phyloP scores from a whole-genome alignment of 2,329 filamentous ascomycete species.

The Hymenoscyphus salicellus region DNA sequence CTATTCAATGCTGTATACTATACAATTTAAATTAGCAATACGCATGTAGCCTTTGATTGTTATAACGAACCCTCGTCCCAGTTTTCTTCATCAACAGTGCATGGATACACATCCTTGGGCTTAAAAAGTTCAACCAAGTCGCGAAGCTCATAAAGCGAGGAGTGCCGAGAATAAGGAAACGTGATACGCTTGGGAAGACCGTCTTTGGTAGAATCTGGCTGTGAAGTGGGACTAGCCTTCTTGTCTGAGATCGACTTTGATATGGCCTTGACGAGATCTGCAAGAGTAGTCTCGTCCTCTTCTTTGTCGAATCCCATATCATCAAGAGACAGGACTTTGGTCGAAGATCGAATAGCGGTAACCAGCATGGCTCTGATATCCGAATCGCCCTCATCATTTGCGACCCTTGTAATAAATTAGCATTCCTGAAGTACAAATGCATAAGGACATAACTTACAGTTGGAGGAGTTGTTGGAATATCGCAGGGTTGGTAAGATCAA shows the following conservation, averaged over 20 bases:
- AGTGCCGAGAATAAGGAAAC: constrained; percentile 88
- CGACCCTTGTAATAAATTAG: neutral
- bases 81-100: constrained; percentile 61
- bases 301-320: constrained; percentile 22
- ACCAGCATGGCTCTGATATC: constrained; percentile 29
- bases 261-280: constrained; percentile 29
- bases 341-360: constrained; percentile 22
- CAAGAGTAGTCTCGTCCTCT: constrained; percentile 24
- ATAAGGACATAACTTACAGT: constrained; percentile 42
- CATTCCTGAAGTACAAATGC: constrained; percentile 3
- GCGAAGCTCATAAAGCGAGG: constrained; percentile 78
- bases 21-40: neutral
- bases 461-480: constrained; percentile 52
- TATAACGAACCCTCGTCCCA: constrained; percentile 55
- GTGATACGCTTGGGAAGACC: constrained; percentile 40
- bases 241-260: constrained; percentile 20
- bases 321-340: constrained; percentile 29
- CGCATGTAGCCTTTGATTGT: neutral
- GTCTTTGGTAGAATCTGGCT: neutral
- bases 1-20: no score
- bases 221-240: neutral
- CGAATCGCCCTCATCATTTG: neutral
- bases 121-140: constrained; percentile 64
- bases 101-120: constrained; percentile 78
- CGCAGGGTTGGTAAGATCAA: constrained; percentile 53